phyloP scores from a whole-genome alignment of 306 rosid genomes.

The Fragaria ananassa region DNA sequence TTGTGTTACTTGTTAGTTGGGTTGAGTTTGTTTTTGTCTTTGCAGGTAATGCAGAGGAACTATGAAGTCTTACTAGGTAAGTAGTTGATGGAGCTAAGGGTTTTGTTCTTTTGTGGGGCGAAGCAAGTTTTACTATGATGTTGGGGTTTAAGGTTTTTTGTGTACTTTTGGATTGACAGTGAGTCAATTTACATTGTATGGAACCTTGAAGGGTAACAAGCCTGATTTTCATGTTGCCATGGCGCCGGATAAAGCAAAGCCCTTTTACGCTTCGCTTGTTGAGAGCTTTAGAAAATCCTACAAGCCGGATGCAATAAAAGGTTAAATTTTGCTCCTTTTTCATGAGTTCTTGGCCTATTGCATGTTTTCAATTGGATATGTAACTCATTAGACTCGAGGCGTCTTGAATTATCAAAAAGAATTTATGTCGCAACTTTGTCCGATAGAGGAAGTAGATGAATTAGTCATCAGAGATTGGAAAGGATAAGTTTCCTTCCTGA shows the following conservation, averaged over 20 bases:
- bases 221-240: conserved; percentile 95
- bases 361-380: not conserved
- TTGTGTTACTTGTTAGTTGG: not conserved
- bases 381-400: not conserved
- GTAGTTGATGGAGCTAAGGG: too few species aligned
- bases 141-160: not conserved
- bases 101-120: not conserved
- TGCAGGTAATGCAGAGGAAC: conserved; percentile 74
- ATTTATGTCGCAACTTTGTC: not conserved
- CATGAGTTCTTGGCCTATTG: not conserved
- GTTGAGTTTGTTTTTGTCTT: not conserved
- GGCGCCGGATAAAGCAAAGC: conserved; percentile 76
- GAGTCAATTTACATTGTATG: conserved; percentile 91
- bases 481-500: not conserved
- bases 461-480: not conserved
- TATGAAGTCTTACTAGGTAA: conserved; percentile 74
- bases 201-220: conserved; percentile 83
- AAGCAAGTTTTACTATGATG: not conserved
- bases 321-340: conserved; percentile 24
- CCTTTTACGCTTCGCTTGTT: conserved; percentile 74
- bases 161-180: conserved; percentile 38
- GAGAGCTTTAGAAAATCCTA: conserved; percentile 64
- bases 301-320: conserved; percentile 60
- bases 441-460: not conserved
- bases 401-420: not conserved